phyloP scores from a whole-genome alignment of 805 yeast species.

The Limtongozyma cylindracea region DNA sequence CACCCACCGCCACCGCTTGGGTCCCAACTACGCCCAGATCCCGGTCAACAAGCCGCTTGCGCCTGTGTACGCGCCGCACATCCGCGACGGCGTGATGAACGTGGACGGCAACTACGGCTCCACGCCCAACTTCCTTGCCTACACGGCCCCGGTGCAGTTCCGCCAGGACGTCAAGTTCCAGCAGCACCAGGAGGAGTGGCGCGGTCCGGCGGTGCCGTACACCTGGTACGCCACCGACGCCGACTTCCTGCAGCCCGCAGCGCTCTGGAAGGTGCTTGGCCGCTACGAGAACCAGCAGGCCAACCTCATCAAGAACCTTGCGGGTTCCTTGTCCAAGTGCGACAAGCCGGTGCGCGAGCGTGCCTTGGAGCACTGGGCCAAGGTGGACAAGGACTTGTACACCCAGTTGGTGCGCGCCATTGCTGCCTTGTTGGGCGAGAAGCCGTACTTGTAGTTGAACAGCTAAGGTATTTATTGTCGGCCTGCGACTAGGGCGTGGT shows the following conservation, averaged over 20 bases:
- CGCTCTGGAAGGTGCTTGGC: slow-evolving; percentile 55
- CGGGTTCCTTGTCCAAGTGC: slow-evolving; percentile 50
- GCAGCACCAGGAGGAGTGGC: slow-evolving; percentile 58
- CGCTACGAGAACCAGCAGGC: slow-evolving; percentile 64
- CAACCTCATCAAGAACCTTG: slow-evolving; percentile 62
- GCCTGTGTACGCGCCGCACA: slow-evolving; percentile 27
- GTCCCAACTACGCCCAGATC: slow-evolving; percentile 54
- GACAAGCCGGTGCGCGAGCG: slow-evolving; percentile 53
- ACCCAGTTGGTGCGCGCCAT: no score
- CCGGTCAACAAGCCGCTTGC: slow-evolving; percentile 74
- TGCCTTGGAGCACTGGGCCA: slow-evolving; percentile 50
- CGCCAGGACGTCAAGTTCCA: slow-evolving; percentile 16
- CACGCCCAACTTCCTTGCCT: slow-evolving; percentile 49
- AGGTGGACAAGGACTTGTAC: slow-evolving; percentile 45
- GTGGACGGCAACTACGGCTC: slow-evolving; percentile 42
- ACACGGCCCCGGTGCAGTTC: slow-evolving; percentile 25
- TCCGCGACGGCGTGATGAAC: slow-evolving; percentile 62
- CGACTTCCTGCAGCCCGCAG: slow-evolving; percentile 61
- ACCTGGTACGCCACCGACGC: slow-evolving; percentile 62
- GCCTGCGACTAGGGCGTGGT: no score
- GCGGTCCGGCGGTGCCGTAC: slow-evolving; percentile 61
- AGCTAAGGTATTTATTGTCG: no score
- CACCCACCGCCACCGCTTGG: slow-evolving; percentile 66
- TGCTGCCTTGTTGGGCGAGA: no score
- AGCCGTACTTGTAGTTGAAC: no score